Base-by-base conservation (phyloP, 1,139 yeast species). In the Hyphopichia burtonii region DNA sequence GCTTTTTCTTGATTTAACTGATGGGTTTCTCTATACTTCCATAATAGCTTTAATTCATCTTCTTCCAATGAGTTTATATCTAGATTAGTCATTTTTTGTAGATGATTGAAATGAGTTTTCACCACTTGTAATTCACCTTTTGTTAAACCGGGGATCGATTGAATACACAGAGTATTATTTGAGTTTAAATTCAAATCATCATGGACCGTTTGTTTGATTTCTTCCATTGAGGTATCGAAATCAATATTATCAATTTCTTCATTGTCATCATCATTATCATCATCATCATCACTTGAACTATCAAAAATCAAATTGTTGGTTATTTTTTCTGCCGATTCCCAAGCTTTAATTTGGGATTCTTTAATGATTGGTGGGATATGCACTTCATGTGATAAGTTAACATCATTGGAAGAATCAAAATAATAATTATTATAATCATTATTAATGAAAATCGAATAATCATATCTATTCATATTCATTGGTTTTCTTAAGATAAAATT, bases 261-360 rank as follows among this genome's bases (percentile, higher is more conserved):
- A 3, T 46, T 51, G 6, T 50, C 54, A 16, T 49, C 53, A 7
- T 53, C 59, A 17, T 56, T 63, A 10, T 56, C 63, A 22, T 59
- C 65, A 14, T 56, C 54, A 23, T 56, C 52, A 33, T 61, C 65
- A 36, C 59, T 51, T 22, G 61, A 61, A 41, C 59, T 57, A 28
- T 65, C 71, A 50, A 73, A 72, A 1, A 73, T 67, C 25, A 72
- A 47, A 43, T 61, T 68, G 20, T 56, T 53, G 42, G 67, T 58
- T 33, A 68, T 63, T 47, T 67, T 64, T 46, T 73, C 78, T 1
- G 76, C 77, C 19, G 71, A 63, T 47, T 72, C 76, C 78, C 78
- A 73, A 12, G 76, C 76, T 44, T 61, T 63, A n/a, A 71, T 58
- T 48, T 71, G 76, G 4, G 76, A 68, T 36, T 61, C 64, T 40